Conservation (phyloP, 1,284 basidiomycete species). For the Puccinia horiana region DNA sequence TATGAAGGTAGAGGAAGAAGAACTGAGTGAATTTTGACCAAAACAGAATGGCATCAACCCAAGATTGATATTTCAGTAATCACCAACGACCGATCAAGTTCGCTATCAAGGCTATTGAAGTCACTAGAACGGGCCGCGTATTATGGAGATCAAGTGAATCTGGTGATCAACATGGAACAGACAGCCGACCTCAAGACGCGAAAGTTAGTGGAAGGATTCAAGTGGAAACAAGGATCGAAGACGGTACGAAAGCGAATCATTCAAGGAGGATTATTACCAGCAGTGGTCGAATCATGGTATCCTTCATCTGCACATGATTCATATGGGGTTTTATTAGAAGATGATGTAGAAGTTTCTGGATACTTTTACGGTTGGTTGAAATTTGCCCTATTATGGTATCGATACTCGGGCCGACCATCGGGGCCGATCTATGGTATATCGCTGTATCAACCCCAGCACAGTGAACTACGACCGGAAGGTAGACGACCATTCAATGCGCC, state of each 20-base stretch:
- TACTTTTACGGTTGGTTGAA: conserved; percentile 80
- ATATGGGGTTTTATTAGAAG: conserved; percentile 76
- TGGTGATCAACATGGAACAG: conserved; percentile 74
- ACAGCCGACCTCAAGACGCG: conserved; percentile 68
- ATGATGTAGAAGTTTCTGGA: conserved; percentile 78
- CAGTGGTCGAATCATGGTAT: conserved; percentile 83
- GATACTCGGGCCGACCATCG: conserved; percentile 61
- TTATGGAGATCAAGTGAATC: conserved; percentile 68
- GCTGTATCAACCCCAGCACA: conserved; percentile 76
- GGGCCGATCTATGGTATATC: conserved; percentile 72
- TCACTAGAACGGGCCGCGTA: conserved; percentile 68
- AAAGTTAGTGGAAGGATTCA: conserved; percentile 62
- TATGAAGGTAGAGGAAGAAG: no score
- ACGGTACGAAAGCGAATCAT: conserved; percentile 69
- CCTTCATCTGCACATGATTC: conserved; percentile 68
- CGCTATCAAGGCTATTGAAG: conserved; percentile 67
- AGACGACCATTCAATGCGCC: conserved; percentile 70
- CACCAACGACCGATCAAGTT: conserved; percentile 73
- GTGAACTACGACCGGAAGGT: conserved; percentile 71
- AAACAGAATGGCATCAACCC: conserved; percentile 71
- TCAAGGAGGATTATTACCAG: conserved; percentile 73
- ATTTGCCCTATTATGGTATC: conserved; percentile 71
- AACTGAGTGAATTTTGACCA: not conserved
- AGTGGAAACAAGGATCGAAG: conserved; percentile 65
- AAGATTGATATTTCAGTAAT: conserved; percentile 71